These are phyloP conservation scores for Nyssa sinensis DNA, from an alignment of 148 eudicot species.

Conservation along the genomic window DNA sequence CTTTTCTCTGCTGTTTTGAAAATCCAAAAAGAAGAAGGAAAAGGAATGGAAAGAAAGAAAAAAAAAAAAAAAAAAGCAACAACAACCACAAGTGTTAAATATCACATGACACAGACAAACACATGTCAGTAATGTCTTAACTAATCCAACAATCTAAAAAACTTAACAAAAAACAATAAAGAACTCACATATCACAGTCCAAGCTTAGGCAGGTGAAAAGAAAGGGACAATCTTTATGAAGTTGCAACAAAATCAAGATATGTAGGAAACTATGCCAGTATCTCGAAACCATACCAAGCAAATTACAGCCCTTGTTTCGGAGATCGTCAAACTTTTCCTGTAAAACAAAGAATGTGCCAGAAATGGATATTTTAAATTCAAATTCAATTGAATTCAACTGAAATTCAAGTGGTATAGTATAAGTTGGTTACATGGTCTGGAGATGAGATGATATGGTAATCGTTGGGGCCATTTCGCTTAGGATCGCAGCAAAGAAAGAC, in stretches of 20 bases:
- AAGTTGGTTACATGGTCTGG: slow-evolving; percentile 43
- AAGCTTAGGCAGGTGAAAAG: neutral
- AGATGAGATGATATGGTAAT: slow-evolving; percentile 81
- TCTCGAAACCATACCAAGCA: slow-evolving; percentile 54
- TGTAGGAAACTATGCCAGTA: neutral
- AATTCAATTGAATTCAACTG: neutral
- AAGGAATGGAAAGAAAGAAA: neutral
- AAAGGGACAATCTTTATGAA: neutral
- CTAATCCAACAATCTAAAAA: neutral
- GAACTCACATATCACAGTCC: neutral
- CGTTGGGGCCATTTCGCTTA: slow-evolving; percentile 67
- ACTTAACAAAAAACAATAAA: neutral
- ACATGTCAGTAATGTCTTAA: neutral
- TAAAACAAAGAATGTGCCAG: slow-evolving; percentile 8
- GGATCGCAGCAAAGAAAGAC: slow-evolving; percentile 79
- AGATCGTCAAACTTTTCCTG: slow-evolving; percentile 84
- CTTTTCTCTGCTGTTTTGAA: neutral
- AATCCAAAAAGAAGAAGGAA: neutral
- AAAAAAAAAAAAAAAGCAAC: neutral
- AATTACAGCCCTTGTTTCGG: slow-evolving; percentile 69
- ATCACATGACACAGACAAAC: neutral
- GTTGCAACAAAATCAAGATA: neutral
- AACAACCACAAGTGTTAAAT: slow-evolving; percentile 5
- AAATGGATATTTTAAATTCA: neutral
- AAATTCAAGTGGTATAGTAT: neutral